Evolutionary conservation across 352 stramenopile genomes (phyloP).

Genomic region (Phytophthora cryptogea): DNA sequence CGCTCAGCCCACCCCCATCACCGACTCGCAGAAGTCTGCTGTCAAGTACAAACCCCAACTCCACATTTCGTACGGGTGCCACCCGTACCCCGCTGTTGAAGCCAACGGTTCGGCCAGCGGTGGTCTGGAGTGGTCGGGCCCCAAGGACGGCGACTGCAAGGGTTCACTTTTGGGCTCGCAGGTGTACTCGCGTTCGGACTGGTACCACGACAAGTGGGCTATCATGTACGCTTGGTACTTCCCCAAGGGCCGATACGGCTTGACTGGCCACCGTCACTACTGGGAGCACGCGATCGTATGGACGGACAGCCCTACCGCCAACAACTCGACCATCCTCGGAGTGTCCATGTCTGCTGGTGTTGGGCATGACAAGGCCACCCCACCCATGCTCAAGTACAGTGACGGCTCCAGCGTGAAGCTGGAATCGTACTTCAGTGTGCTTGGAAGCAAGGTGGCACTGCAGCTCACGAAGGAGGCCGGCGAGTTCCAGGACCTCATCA

Average conservation of each 20-base stretch:
- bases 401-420: slow-evolving; percentile 33
- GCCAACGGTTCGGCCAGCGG: slow-evolving; percentile 26
- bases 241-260: slow-evolving; percentile 38
- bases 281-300: slow-evolving; percentile 51
- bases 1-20: slow-evolving; percentile 4
- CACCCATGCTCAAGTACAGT: slow-evolving; percentile 30
- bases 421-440: slow-evolving; percentile 24
- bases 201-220: slow-evolving; percentile 33
- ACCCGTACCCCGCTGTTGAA: slow-evolving; percentile 41
- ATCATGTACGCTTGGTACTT: slow-evolving; percentile 44
- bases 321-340: slow-evolving; percentile 27
- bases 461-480: slow-evolving; percentile 24
- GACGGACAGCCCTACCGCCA: slow-evolving; percentile 29
- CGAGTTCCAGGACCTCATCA: slow-evolving; percentile 35
- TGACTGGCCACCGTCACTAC: slow-evolving; percentile 40
- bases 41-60: slow-evolving; percentile 29
- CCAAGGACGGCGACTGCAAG: slow-evolving; percentile 25
- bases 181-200: slow-evolving; percentile 28
- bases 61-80: slow-evolving; percentile 36
- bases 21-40: slow-evolving; percentile 11
- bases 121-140: slow-evolving; percentile 35
- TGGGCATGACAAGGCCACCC: slow-evolving; percentile 29
- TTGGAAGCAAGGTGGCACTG: slow-evolving; percentile 22
- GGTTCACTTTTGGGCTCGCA: slow-evolving; percentile 29
- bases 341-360: slow-evolving; percentile 33